Conservation (phyloP, 2,329 filamentous ascomycete genomes). For the Penicillium psychrosexuale region DNA sequence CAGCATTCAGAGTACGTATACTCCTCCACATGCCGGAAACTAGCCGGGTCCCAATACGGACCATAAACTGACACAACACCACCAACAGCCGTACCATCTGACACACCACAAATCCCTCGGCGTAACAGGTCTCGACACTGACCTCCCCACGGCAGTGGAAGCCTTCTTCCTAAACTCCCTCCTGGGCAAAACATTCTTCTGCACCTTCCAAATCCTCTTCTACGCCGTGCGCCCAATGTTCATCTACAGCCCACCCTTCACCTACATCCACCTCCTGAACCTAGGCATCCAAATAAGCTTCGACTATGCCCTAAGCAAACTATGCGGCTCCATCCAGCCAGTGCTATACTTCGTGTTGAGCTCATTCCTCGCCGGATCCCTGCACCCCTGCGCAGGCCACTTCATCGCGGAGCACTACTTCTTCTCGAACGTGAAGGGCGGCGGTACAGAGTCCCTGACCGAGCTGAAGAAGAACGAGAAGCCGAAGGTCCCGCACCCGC, state of each 20-base stretch:
- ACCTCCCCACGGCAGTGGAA: conserved; percentile 88
- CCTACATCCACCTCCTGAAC: conserved; percentile 79
- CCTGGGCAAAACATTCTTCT: conserved; percentile 96
- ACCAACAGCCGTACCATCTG: conserved; percentile 80
- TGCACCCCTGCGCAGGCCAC: conserved; percentile 93
- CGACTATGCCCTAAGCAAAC: conserved; percentile 65
- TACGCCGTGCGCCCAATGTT: conserved; percentile 96
- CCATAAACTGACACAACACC: conserved; percentile 4
- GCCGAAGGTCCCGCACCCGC: conserved; percentile 47
- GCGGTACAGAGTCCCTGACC: conserved; percentile 51
- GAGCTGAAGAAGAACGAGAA: conserved; percentile 43
- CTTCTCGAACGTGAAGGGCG: conserved; percentile 45
- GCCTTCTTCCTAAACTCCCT: conserved; percentile 89
- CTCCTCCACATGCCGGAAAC: neutral
- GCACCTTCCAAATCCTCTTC: conserved; percentile 98
- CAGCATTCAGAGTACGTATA: conserved; percentile 74
- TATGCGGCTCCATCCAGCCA: conserved; percentile 55
- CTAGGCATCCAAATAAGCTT: conserved; percentile 72
- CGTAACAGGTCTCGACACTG: conserved; percentile 92
- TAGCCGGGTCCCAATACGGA: neutral
- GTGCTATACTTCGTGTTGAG: conserved; percentile 81
- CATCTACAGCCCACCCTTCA: conserved; percentile 85
- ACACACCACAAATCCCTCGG: conserved; percentile 99
- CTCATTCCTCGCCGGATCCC: conserved; percentile 87
- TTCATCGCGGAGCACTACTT: conserved; percentile 99